Evolutionary conservation across 805 yeast genomes (phyloP).

Genomic region (Yarrowia keelungensis): DNA sequence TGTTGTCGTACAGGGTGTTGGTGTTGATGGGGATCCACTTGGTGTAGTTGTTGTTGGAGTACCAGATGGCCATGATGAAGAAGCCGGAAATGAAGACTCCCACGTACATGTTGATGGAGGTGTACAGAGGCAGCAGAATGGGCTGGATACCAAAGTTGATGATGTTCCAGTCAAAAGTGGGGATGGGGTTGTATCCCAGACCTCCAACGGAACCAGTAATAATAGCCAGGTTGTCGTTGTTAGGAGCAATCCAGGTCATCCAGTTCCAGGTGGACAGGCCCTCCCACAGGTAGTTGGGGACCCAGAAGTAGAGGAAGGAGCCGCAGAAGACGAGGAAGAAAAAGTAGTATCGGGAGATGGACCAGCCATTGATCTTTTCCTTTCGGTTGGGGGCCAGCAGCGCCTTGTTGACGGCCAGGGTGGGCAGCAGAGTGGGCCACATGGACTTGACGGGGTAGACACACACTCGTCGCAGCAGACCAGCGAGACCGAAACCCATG

Average conservation of each 20-base stretch:
- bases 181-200: conserved; percentile 54
- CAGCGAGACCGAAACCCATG: conserved; percentile 61
- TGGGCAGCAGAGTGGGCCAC: conserved; percentile 64
- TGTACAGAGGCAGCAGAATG: conserved; percentile 41
- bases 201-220: conserved; percentile 61
- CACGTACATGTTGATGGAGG: conserved; percentile 39
- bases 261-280: conserved; percentile 69
- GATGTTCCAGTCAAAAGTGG: conserved; percentile 54
- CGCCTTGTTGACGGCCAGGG: conserved; percentile 54
- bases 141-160: conserved; percentile 44
- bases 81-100: conserved; percentile 41
- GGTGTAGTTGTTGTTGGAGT: conserved; percentile 64
- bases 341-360: conserved; percentile 59
- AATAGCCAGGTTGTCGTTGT: conserved; percentile 65
- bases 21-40: conserved; percentile 66
- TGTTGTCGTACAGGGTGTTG: conserved; percentile 59
- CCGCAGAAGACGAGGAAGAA: conserved; percentile 54
- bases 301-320: conserved; percentile 66
- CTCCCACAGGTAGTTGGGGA: conserved; percentile 69
- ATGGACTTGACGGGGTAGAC: conserved; percentile 55
- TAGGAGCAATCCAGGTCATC: conserved; percentile 62
- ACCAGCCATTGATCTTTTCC: conserved; percentile 66
- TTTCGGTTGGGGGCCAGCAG: conserved; percentile 50
- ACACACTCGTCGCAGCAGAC: conserved; percentile 60
- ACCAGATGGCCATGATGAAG: conserved; percentile 58